phyloP scores from a whole-genome alignment of 352 stramenopile species.

The Phytophthora sp. region DNA sequence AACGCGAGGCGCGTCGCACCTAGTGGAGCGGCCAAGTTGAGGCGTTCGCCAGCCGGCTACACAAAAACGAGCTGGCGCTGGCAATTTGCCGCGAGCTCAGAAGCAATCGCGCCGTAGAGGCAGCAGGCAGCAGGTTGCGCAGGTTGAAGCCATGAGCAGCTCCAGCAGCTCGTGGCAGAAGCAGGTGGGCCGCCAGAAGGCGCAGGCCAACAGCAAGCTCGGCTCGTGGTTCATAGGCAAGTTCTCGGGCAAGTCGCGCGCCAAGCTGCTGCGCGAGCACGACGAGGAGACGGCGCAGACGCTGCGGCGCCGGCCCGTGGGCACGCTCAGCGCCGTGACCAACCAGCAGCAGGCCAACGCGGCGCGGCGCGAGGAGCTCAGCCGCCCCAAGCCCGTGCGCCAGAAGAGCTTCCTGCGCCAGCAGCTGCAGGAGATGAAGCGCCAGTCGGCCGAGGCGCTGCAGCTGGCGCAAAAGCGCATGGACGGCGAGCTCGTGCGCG shows the following conservation, averaged over 20 bases:
- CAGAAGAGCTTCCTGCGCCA: slow-evolving; percentile 74
- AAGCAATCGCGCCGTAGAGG: slow-evolving; percentile 21
- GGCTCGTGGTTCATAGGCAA: slow-evolving; percentile 75
- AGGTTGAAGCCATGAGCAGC: slow-evolving; percentile 30
- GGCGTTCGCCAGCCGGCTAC: no score
- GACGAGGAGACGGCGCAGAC: slow-evolving; percentile 56
- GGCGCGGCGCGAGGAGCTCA: slow-evolving; percentile 27
- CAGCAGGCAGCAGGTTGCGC: slow-evolving; percentile 7
- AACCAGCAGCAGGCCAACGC: slow-evolving; percentile 39
- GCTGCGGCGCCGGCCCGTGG: slow-evolving; percentile 37
- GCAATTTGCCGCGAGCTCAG: slow-evolving; percentile 9
- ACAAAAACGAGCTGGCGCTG: slow-evolving; percentile 17
- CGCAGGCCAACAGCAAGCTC: slow-evolving; percentile 62
- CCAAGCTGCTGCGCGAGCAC: slow-evolving; percentile 57
- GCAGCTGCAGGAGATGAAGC: slow-evolving; percentile 82
- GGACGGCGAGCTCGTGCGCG: slow-evolving; percentile 44
- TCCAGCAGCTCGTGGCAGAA: slow-evolving; percentile 48
- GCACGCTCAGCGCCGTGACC: slow-evolving; percentile 46
- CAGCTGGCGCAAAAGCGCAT: slow-evolving; percentile 50
- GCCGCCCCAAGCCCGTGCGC: slow-evolving; percentile 45
- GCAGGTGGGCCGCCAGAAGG: slow-evolving; percentile 61
- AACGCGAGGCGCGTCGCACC: no score
- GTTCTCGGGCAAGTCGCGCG: slow-evolving; percentile 55
- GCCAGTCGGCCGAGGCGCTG: slow-evolving; percentile 65
- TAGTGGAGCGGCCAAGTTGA: no score